Evolutionary conservation across 2,329 filamentous ascomycete species (phyloP), one percentile per base, ranked within the genome.

Genomic region (Aspergillus carbonarius): DNA sequence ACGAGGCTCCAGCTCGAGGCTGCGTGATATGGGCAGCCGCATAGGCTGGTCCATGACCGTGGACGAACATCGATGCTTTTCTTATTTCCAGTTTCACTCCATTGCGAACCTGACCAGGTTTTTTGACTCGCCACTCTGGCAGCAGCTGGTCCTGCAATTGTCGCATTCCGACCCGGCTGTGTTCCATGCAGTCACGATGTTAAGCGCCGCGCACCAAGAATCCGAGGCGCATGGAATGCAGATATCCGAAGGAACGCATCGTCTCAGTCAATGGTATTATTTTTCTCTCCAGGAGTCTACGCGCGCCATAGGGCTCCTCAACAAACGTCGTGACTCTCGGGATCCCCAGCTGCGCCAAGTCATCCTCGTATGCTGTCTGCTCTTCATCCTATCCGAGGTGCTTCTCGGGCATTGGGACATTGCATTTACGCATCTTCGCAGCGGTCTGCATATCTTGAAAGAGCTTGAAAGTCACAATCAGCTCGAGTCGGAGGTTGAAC

Each of bases 181-280:
- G 15, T 58, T 47, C n/a, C 55, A 58, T 35, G 55, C 49, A 6
- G 48, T 52, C 2, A 54, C 25, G 7, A 40, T 48, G 48, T 44
- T 61, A 7, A 54, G 59, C 37, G 57, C 59, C 3, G 20, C 57
- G 4, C 57, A 61, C n/a, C 18, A 56, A 42, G 49, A 56, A 6
- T 53, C 44, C 2, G 53, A 59, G 30, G 9, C 13, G 8, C 53
- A 52, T 20, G 20, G 49, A 7, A 50, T 58, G 52, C 47, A 32
- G 8, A n/a, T 53, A 5, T 35, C 23, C 4, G 40, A 23, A 12
- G 34, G 34, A 20, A 5, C 54, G 12, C 46, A 44, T 2, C 23
- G 27, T 2, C 18, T 18, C 9, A 42, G 39, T 20, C 30, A 32
- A 6, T 9, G 20, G 10, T 46, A 57, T 12, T 27, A 35, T 3